Base-by-base conservation (phyloP, 2,329 filamentous ascomycete genomes). In the Dactylellina parvicollis region DNA sequence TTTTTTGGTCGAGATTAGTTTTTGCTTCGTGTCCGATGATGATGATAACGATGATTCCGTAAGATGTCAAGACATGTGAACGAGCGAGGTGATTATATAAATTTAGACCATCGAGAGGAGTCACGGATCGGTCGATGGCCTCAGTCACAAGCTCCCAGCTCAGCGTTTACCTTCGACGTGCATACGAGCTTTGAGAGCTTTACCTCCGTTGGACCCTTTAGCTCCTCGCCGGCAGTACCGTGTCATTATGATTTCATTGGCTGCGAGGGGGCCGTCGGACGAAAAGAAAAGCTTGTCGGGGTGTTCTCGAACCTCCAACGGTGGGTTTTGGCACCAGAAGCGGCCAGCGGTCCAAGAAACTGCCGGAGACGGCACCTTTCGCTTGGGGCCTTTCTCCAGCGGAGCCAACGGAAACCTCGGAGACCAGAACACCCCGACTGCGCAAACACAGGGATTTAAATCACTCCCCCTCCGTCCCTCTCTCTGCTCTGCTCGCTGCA, bases 371-470 rank as follows among this genome's bases (percentile, higher is more conserved):
- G 50, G 61, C 50, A 16, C 2, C 2, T 24, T 54, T 54, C 49
- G 49, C 49, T 38, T 54, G 49, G 16, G 4, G 10, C 30, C 14
- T 16, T 22, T 30, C 24, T 46, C 9, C 2, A 52, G 30, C 62
- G 47, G 52, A 47, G 54, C 42, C 46, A 42, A 36, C 44, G 62
- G 62, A 40, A 12, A 3, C 22, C 42, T 59, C 62, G 62, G 62
- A 50, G 32, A 24, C 30, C 32, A 67, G 62, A 67, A 67, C 32
- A 4, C 62, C 38, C 62, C 62, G 62, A 57, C 55, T 34, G 44
- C 34, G 18, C 57, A 38, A 7, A n/a, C 3, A 9, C 12, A 14
- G 12, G 16, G 30, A 12, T 5, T 32, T 12, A 32, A 12, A 32
- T n/a, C n/a, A n/a, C n/a, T n/a, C n/a, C n/a, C n/a, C n/a, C n/a